Evolutionary conservation across 768 basidiomycete genomes (phyloP).

Genomic region (Pholiota microspora): DNA sequence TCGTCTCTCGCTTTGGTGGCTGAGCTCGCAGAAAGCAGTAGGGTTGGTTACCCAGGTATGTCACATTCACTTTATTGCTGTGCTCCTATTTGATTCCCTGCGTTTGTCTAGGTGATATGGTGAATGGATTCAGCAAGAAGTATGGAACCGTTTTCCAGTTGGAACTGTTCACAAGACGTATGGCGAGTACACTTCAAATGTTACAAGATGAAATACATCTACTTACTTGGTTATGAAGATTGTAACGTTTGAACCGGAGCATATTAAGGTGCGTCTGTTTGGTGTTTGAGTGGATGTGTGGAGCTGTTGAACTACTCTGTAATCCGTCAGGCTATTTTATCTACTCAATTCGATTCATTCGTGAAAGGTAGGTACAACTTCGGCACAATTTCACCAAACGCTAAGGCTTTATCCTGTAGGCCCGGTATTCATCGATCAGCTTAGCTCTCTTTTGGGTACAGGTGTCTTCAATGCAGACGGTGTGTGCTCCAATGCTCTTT

Average conservation of each 20-base stretch:
- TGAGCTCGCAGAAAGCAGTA: constrained; percentile 15
- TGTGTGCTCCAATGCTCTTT: constrained; percentile 19
- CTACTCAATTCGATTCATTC: constrained; percentile 47
- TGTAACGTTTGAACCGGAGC: constrained; percentile 42
- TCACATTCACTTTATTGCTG: neutral
- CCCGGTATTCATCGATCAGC: constrained; percentile 20
- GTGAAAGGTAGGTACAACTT: constrained; percentile 35
- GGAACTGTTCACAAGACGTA: constrained; percentile 26
- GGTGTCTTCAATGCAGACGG: constrained; percentile 65
- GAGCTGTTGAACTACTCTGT: neutral
- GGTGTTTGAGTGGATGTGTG: neutral
- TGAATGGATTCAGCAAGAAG: constrained; percentile 20
- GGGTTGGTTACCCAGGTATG: constrained; percentile 32
- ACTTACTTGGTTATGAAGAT: constrained; percentile 24
- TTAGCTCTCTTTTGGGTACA: constrained; percentile 43
- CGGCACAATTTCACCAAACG: no score
- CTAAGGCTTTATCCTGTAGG: constrained; percentile 17
- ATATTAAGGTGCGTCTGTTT: constrained; percentile 35
- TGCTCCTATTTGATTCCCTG: neutral
- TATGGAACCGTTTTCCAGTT: constrained; percentile 33
- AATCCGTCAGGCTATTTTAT: constrained; percentile 35
- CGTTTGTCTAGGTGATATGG: constrained; percentile 24
- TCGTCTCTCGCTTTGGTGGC: constrained; percentile 9
- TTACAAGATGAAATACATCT: neutral
- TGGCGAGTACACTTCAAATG: constrained; percentile 20